Evolutionary conservation across 208 protist genomes (phyloP), one percentile per base, ranked within the genome.

Genomic region (Herpetomonas muscarum): DNA sequence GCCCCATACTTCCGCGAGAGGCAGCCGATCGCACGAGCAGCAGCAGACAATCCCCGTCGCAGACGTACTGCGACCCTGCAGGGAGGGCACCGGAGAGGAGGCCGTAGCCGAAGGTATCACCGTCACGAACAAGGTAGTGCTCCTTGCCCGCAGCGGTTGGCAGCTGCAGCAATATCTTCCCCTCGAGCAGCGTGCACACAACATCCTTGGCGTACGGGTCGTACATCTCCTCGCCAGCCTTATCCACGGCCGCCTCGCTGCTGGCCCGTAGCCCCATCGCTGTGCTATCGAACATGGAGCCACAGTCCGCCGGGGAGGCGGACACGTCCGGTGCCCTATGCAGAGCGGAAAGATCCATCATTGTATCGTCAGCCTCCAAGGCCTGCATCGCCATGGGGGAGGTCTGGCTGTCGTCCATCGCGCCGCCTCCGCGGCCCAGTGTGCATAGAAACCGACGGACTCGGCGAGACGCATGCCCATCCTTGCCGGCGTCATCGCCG

Each of bases 51-150:
- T 67, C 70, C 55, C 77, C 74, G 3, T 41, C 52, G 19, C 74
- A 74, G 17, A 89, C 51, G 58, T 88, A 93, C 29, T 62, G 67
- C 3, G 86, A 55, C n/a, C 54, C 77, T 5, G 55, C 28, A 1
- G 86, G 86, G 24, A 93, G 70, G 6, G 72, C 74, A 3, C 2
- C 54, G 61, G 68, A 66, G 17, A 75, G 70, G 15, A 84, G 30
- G 10, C 64, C 66, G 45, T 83, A 61, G 0, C 71, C 79, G 64
- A 93, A 74, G 1, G 70, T 45, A 45, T 93, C 86, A 13, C 71
- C 68, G 0, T 69, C 70, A 24, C 77, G 72, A 13, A 93, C 67
- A 22, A 69, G 65, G 44, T 67, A 79, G 30, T 79, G 55, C 34
- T 79, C 42, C 41, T 61, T 68, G 31, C 69, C 67, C 6, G 30